phyloP scores from a whole-genome alignment of 352 stramenopile species.

The Albugo candida region DNA sequence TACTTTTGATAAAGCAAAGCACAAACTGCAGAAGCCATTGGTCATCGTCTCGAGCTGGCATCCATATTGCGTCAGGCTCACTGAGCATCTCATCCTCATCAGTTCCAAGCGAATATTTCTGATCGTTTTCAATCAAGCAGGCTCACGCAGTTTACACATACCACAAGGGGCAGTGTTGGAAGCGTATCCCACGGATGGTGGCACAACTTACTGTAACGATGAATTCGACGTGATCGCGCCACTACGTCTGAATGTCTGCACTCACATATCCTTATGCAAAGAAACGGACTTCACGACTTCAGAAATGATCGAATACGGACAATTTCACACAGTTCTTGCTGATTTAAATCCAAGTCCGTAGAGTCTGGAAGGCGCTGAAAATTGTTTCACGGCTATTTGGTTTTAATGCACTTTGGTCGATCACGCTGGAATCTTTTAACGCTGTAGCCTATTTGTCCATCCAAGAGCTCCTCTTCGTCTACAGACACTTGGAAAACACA shows the following conservation, averaged over 20 bases:
- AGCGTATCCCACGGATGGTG: slow-evolving; percentile 16
- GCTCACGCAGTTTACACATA: slow-evolving; percentile 18
- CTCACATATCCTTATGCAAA: slow-evolving; percentile 69
- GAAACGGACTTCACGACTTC: slow-evolving; percentile 52
- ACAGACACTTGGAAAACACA: slow-evolving; percentile 28
- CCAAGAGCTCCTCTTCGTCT: slow-evolving; percentile 56
- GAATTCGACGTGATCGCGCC: slow-evolving; percentile 10
- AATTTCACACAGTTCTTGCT: slow-evolving; percentile 76
- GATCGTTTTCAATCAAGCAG: slow-evolving; percentile 58
- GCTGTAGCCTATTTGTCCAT: slow-evolving; percentile 61
- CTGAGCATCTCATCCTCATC: slow-evolving; percentile 48
- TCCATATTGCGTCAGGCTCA: slow-evolving; percentile 59
- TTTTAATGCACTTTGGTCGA: slow-evolving; percentile 64
- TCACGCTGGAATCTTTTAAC: slow-evolving; percentile 58
- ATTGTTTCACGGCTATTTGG: slow-evolving; percentile 28
- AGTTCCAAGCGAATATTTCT: slow-evolving; percentile 45
- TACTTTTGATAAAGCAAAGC: slow-evolving; percentile 70
- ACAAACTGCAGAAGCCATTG: slow-evolving; percentile 17
- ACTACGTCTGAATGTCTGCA: slow-evolving; percentile 55
- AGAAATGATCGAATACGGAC: slow-evolving; percentile 58
- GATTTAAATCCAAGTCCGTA: slow-evolving; percentile 35
- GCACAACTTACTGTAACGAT: slow-evolving; percentile 5
- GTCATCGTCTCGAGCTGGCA: slow-evolving; percentile 63
- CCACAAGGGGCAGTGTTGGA: slow-evolving; percentile 5
- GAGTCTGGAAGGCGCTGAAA: background rate